Evolutionary conservation across 2,329 filamentous ascomycete species (phyloP), one percentile per base, ranked within the genome.

Genomic region (Colletotrichum tamarilloi): DNA sequence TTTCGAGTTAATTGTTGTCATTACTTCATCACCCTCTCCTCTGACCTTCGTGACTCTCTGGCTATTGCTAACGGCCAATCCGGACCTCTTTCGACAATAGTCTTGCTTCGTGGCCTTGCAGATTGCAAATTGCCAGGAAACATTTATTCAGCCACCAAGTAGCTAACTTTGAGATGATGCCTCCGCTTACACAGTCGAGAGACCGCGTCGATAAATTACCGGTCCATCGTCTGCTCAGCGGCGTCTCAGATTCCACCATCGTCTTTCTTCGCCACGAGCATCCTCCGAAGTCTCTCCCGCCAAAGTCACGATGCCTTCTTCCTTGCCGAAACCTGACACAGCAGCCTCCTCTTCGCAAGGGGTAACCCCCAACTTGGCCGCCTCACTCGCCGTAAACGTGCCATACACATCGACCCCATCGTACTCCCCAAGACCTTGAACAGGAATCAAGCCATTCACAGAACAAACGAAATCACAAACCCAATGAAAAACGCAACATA

Each of bases 401-500:
- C 82, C 84, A 66, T 84, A 26, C 24, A 26, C 3, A 26, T 26
- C 24, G 24, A 26, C 24, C 24, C 3, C 24, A 26, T 26, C 24
- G 24, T 26, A 26, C 24, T 26, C 24, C 24, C 24, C 24, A 26
- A 26, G 24, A 26, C 24, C 22, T 22, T 22, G 22, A 24, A 83
- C 78, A 0, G 85, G 85, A 59, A 84, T 87, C 22, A 84, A 16
- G 19, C 80, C 73, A 68, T 86, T 87, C 9, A 74, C 2, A 75
- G 73, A 63, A 64, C 24, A 28, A 75, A 75, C 2, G 75, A 77
- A 52, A 76, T 74, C 35, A 68, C 62, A 22, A 76, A 67, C 69
- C 85, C 85, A 19, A 85, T 79, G 14, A 87, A 80, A 72, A 87
- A 87, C 0, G 86, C 84, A 79, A 85, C 84, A 69, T 84, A 86